Conservation (phyloP, 768 basidiomycete species). For the Suillus paluster region DNA sequence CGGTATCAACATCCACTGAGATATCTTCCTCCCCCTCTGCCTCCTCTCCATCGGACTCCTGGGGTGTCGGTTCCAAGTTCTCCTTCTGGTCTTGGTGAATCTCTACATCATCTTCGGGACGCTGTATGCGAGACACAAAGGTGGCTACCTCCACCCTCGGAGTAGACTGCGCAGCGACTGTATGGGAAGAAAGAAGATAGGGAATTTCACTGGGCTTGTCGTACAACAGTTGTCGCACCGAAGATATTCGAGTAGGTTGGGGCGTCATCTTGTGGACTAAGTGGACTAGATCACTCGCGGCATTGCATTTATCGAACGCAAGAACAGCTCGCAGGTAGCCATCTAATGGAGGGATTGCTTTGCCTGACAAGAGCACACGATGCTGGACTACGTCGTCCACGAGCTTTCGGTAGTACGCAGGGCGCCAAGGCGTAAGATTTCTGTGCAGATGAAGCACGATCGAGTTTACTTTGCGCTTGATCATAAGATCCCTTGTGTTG, state of each 20-base stretch:
- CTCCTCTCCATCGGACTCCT: neutral
- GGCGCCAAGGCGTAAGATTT: neutral
- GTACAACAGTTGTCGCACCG: constrained; percentile 36
- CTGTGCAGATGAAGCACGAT: neutral
- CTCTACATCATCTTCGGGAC: neutral
- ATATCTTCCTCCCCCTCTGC: constrained; percentile 14
- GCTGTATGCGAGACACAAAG: constrained; percentile 17
- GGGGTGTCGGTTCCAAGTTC: neutral
- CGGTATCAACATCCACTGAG: neutral
- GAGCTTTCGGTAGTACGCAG: neutral
- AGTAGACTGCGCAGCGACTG: constrained; percentile 18
- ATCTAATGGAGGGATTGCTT: neutral
- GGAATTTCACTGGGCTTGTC: constrained; percentile 34
- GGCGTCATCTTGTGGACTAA: constrained; percentile 24
- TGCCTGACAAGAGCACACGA: neutral
- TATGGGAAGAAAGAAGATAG: constrained; percentile 25
- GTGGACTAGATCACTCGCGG: constrained; percentile 24
- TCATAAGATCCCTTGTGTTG: neutral
- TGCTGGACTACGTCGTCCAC: neutral
- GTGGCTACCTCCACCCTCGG: constrained; percentile 20
- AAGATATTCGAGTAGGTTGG: neutral
- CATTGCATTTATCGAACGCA: constrained; percentile 14
- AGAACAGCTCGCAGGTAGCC: constrained; percentile 18
- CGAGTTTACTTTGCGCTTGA: neutral
- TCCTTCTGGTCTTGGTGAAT: neutral